phyloP scores from a whole-genome alignment of 1,139 yeast genomes.

The Geotrichum reessii region DNA sequence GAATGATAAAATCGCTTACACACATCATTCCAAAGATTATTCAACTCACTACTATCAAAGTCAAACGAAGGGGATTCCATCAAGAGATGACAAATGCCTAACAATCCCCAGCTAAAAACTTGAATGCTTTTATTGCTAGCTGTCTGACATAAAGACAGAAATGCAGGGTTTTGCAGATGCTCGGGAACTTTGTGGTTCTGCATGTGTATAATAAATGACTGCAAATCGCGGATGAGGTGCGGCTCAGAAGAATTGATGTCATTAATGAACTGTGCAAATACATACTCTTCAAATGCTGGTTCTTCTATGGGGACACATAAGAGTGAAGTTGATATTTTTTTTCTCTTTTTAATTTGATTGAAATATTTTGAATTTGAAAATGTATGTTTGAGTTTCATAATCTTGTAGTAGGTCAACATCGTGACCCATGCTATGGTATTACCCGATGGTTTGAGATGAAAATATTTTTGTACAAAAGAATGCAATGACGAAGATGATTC shows the following conservation, averaged over 20 bases:
- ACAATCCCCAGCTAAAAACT: conserved; percentile 9
- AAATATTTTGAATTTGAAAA: conserved; percentile 1
- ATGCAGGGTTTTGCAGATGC: background rate
- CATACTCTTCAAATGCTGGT: background rate
- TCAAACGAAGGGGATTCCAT: background rate
- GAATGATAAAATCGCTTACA: conserved; percentile 15
- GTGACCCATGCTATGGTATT: conserved; percentile 12
- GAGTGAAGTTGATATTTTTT: background rate
- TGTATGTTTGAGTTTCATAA: conserved; percentile 1
- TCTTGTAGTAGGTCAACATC: conserved; percentile 9
- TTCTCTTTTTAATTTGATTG: background rate
- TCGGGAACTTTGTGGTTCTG: conserved; percentile 4
- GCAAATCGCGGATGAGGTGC: background rate
- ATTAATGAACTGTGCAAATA: background rate
- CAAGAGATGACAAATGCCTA: conserved; percentile 6
- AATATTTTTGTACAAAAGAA: conserved; percentile 7
- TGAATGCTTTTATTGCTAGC: conserved; percentile 1
- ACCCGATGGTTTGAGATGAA: conserved; percentile 9
- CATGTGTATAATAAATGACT: conserved; percentile 8
- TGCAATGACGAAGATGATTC: background rate
- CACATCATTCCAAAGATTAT: conserved; percentile 13
- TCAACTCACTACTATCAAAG: conserved; percentile 3
- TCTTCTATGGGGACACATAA: background rate
- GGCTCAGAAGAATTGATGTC: background rate
- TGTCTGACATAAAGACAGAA: background rate